Evolutionary conservation across 2,329 filamentous ascomycete species (phyloP).

Genomic region (Penicillium sp.): DNA sequence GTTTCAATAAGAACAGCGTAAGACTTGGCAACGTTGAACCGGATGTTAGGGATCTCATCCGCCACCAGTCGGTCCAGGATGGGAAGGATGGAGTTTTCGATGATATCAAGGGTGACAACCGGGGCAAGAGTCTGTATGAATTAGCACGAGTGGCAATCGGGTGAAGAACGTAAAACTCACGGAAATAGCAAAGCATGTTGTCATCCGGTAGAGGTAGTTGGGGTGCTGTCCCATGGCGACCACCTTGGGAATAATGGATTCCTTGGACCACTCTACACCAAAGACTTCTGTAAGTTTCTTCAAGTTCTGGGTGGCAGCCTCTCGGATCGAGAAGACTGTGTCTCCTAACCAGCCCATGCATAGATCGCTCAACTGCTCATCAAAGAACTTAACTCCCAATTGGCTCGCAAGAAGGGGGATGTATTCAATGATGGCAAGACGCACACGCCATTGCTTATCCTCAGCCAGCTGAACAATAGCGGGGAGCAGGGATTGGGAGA

Average conservation of each 20-base stretch:
- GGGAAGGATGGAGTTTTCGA: slow-evolving; percentile 87
- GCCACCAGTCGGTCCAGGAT: slow-evolving; percentile 93
- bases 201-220: slow-evolving; percentile 99
- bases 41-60: slow-evolving; percentile 97
- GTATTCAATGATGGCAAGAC: slow-evolving; percentile 98
- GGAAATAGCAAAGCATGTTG: slow-evolving; percentile 98
- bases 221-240: slow-evolving; percentile 98
- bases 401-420: slow-evolving; percentile 95
- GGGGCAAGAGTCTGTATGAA: slow-evolving; percentile 76
- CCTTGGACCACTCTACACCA: slow-evolving; percentile 94
- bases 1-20: slow-evolving; percentile 87
- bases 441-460: slow-evolving; percentile 98
- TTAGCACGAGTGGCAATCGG: not conserved
- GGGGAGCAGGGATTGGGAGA: slow-evolving; percentile 93
- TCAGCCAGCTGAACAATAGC: slow-evolving; percentile 97
- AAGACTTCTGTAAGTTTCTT: slow-evolving; percentile 99
- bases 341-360: slow-evolving; percentile 99
- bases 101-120: slow-evolving; percentile 89
- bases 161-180: slow-evolving; percentile 58
- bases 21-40: slow-evolving; percentile 99
- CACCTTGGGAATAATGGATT: slow-evolving; percentile 97
- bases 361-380: slow-evolving; percentile 90
- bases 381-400: slow-evolving; percentile 94
- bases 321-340: slow-evolving; percentile 96
- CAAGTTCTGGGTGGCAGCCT: slow-evolving; percentile 94